phyloP scores from a whole-genome alignment of 495 filamentous ascomycete genomes.

The Aspergillus hancockii region DNA sequence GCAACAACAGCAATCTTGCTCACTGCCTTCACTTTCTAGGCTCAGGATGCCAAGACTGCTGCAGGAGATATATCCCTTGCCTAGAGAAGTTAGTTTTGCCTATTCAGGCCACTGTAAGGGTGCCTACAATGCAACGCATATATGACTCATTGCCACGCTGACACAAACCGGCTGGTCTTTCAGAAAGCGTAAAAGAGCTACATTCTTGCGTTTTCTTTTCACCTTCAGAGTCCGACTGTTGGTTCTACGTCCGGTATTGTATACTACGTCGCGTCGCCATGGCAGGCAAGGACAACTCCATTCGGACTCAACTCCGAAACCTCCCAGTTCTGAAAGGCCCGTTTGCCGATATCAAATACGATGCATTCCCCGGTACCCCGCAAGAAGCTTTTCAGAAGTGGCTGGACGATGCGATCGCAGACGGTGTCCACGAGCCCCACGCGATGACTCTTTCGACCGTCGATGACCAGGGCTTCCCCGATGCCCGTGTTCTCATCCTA shows the following conservation, averaged over 20 bases:
- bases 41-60: no score
- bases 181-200: neutral
- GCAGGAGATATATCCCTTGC: no score
- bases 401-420: conserved; percentile 15
- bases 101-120: no score
- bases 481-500: conserved; percentile 23
- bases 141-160: no score
- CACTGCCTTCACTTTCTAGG: no score
- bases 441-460: conserved; percentile 24
- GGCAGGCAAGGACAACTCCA: neutral
- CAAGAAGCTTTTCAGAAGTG: conserved; percentile 20
- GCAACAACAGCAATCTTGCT: no score
- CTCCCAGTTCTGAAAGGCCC: conserved; percentile 21
- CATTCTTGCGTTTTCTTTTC: no score
- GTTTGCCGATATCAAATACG: conserved; percentile 10
- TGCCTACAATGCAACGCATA: no score
- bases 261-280: neutral
- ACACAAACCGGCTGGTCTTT: no score
- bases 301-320: conserved; percentile 16
- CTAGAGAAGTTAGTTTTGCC: no score
- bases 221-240: no score
- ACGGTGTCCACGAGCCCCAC: conserved; percentile 17
- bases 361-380: conserved; percentile 14
- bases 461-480: conserved; percentile 19
- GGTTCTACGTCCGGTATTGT: no score